Evolutionary conservation across 2,329 filamentous ascomycete genomes (phyloP).

Genomic region (Aspergillus novoparasiticus): DNA sequence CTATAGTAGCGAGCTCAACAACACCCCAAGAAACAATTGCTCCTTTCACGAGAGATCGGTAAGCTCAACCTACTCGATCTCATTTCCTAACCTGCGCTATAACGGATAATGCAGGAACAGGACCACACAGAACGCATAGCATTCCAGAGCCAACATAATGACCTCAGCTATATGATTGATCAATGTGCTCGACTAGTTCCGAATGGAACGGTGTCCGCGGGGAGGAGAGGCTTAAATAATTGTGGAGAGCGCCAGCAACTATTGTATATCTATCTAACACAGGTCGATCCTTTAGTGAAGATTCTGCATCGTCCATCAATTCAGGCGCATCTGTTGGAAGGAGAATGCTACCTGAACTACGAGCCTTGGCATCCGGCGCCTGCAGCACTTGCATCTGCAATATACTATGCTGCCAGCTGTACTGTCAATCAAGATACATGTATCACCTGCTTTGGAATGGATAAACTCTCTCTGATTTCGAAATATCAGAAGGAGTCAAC

Average conservation of each 20-base stretch:
- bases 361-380: slow-evolving; percentile 28
- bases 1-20: no score
- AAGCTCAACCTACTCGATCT: no score
- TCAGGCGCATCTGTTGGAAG: slow-evolving; percentile 24
- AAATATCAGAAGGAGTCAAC: slow-evolving; percentile 28
- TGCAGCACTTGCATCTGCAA: slow-evolving; percentile 26
- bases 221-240: neutral
- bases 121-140: no score
- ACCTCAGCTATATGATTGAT: slow-evolving; percentile 17
- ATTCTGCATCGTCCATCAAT: slow-evolving; percentile 34
- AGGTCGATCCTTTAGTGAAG: slow-evolving; percentile 36
- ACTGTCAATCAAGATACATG: slow-evolving; percentile 27
- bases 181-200: slow-evolving; percentile 13
- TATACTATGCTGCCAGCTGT: slow-evolving; percentile 32
- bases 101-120: no score
- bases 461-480: slow-evolving; percentile 21
- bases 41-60: accelerated
- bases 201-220: no score
- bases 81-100: no score
- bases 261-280: slow-evolving; percentile 24
- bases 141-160: no score
- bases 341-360: slow-evolving; percentile 33
- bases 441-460: slow-evolving; percentile 21
- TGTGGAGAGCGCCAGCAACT: slow-evolving; percentile 6
- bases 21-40: no score